Base-by-base conservation (phyloP, 495 filamentous ascomycete species). In the Penicillium canescens region DNA sequence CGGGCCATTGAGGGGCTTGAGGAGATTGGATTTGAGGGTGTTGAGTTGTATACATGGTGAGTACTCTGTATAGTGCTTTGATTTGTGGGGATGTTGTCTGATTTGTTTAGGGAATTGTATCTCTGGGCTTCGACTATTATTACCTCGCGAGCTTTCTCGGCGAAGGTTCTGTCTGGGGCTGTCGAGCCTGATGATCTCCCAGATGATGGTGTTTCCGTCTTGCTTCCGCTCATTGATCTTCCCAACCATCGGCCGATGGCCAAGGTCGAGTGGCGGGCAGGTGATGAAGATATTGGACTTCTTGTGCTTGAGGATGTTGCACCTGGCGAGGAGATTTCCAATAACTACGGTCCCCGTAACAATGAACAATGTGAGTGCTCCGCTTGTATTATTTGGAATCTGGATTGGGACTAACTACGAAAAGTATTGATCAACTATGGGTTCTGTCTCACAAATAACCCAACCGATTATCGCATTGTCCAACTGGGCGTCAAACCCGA, bases 331-430 rank as follows among this genome's bases (percentile, higher is more conserved):
- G 81, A 88, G 60, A 75, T 88, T 16, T 79, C 72, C 21, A 89
- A 89, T 59, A 89, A 89, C 61, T 89, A 89, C 53, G 85, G 81
- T 0, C 79, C 84, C 4, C 84, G 87, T 44, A 75, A 80, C 45
- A 89, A 89, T 52, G 85, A 84, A 58, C 83, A 88, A 59, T 62
- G 82, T 84, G 57, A 38, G 78, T 71, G n/a, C 14, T 37, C 21
- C 4, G n/a, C 42, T 35, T 39, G 8, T 31, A 31, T 31, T 18
- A 8, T 3, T 14, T 11, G 20, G 24, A 21, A 3, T 18, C 10
- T 31, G n/a, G 0, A 31, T 9, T 28, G 13, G 40, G 10, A 57
- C 35, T 65, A 26, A 62, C 54, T 26, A 35, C 37, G 2, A 11
- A 23, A 20, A 84, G 82, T 88, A 28, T 72, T 89, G 45, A 74